Evolutionary conservation across 1,284 basidiomycete genomes (phyloP).

Genomic region (Gymnopus androsaceus): DNA sequence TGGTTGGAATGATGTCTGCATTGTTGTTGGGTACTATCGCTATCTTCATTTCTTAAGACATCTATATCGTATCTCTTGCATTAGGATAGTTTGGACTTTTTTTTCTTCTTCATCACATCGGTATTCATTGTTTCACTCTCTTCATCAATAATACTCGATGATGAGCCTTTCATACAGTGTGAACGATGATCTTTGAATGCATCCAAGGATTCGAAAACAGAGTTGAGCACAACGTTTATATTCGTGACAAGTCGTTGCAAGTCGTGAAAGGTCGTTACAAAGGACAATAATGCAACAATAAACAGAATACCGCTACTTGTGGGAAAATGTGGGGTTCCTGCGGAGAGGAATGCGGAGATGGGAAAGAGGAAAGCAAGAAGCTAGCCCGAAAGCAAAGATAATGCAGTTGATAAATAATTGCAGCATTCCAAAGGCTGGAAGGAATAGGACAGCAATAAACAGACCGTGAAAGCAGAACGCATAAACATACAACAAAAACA

Average conservation of each 20-base stretch:
- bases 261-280: slow-evolving; percentile 9
- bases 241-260: background rate
- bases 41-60: slow-evolving; percentile 3
- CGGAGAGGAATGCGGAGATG: background rate
- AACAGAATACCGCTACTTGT: background rate
- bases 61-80: background rate
- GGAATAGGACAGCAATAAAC: slow-evolving; percentile 1
- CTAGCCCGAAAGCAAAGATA: background rate
- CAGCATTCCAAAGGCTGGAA: slow-evolving; percentile 1
- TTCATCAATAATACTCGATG: no score
- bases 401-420: slow-evolving; percentile 1
- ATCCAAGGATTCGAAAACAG: background rate
- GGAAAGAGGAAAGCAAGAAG: background rate
- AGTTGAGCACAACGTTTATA: background rate
- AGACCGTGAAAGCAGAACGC: background rate
- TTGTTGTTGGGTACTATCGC: slow-evolving; percentile 14
- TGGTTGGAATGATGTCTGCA: slow-evolving; percentile 14
- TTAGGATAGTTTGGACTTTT: background rate
- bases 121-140: no score
- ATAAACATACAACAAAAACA: background rate
- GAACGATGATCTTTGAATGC: no score
- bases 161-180: no score
- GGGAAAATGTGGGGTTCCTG: background rate
- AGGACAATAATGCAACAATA: background rate
- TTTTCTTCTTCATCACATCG: no score